These are phyloP conservation scores for Erysimum pusillum DNA, from an alignment of 441 rosid species.

Conservation along the genomic window DNA sequence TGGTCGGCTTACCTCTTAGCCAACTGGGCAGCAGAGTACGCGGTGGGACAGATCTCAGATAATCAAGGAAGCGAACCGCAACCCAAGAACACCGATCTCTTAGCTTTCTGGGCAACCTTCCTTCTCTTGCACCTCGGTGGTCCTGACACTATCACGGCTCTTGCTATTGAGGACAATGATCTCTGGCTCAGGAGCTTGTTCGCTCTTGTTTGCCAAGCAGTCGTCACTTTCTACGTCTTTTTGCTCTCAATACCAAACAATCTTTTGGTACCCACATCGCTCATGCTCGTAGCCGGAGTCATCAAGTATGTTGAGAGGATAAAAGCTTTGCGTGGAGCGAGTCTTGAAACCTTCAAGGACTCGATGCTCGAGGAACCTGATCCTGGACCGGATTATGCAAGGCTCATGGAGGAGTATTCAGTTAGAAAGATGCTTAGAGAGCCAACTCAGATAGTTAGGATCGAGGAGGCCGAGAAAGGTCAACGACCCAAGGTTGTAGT, in stretches of 20 bases:
- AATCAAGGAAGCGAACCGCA: not conserved
- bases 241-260: not conserved
- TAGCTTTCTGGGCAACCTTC: slow-evolving; percentile 5
- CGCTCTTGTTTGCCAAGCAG: not conserved
- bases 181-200: slow-evolving; percentile 3
- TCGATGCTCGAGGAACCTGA: not conserved
- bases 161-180: not conserved
- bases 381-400: not conserved
- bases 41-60: not conserved
- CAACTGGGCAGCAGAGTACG: slow-evolving; percentile 5
- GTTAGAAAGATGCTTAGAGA: not conserved
- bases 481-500: not conserved
- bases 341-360: not conserved
- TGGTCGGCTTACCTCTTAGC: not conserved
- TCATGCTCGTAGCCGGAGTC: not conserved
- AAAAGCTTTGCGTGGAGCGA: not conserved
- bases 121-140: slow-evolving; percentile 1
- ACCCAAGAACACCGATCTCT: not conserved
- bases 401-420: not conserved
- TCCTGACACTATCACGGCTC: not conserved
- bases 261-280: not conserved
- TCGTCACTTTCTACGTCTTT: not conserved
- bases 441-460: not conserved
- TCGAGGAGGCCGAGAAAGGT: not conserved
- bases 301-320: not conserved